Evolutionary conservation across 2,329 filamentous ascomycete genomes (phyloP).

Genomic region (Aspergillus novofumigatus): DNA sequence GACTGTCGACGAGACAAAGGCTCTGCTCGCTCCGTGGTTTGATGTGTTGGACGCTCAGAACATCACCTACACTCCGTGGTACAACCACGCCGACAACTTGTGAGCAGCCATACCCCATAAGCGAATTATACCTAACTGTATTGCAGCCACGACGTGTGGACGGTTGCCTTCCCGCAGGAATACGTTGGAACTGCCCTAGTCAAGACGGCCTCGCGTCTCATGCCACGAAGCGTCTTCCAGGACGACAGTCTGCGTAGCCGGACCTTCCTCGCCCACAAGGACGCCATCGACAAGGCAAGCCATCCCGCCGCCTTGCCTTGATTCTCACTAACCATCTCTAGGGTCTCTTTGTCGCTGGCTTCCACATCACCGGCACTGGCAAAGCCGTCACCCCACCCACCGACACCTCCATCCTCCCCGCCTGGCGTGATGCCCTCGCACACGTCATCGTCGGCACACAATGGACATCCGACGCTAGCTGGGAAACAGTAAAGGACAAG

Average conservation of each 20-base stretch:
- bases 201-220: conserved; percentile 30
- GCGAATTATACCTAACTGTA: too few species aligned
- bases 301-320: conserved; percentile 9
- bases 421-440: conserved; percentile 21
- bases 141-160: conserved; percentile 20
- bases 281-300: conserved; percentile 23
- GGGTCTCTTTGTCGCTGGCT: conserved; percentile 20
- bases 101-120: conserved; percentile 18
- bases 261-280: conserved; percentile 24
- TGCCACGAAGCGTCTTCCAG: conserved; percentile 33
- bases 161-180: conserved; percentile 25
- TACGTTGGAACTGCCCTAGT: conserved; percentile 15
- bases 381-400: conserved; percentile 15
- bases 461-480: conserved; percentile 23
- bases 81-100: conserved; percentile 26
- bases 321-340: not conserved
- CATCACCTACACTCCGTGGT: conserved; percentile 21
- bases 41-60: conserved; percentile 19
- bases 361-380: conserved; percentile 20
- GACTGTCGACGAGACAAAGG: conserved; percentile 22
- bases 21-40: conserved; percentile 25
- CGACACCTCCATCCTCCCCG: conserved; percentile 20
- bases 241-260: conserved; percentile 20
- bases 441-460: conserved; percentile 22
- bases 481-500: conserved; percentile 29